Evolutionary conservation across 495 filamentous ascomycete genomes (phyloP).

Genomic region (Annulohypoxylon bovei): DNA sequence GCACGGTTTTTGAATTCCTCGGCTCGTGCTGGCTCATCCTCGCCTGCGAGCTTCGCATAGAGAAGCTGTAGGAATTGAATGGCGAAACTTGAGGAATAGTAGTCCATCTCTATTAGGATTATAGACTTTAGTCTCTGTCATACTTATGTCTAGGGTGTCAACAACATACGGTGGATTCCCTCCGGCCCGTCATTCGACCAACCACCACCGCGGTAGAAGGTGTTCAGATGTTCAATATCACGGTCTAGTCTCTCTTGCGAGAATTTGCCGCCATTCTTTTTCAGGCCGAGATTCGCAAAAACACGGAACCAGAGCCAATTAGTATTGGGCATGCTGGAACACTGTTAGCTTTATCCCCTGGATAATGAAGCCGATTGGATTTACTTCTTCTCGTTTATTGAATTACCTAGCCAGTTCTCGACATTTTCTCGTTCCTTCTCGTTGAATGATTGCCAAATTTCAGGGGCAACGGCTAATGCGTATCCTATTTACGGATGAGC

Average conservation of each 20-base stretch:
- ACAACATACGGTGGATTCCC: constrained; percentile 67
- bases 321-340: constrained; percentile 63
- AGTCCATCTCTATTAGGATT: constrained; percentile 70
- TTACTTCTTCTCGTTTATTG: constrained; percentile 76
- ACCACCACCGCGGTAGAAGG: constrained; percentile 79
- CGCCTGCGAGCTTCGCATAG: constrained; percentile 76
- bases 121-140: background rate
- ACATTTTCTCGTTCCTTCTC: constrained; percentile 68
- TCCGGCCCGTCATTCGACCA: constrained; percentile 85
- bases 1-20: constrained; percentile 75
- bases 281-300: constrained; percentile 81
- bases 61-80: constrained; percentile 81
- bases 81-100: constrained; percentile 82
- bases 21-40: constrained; percentile 72
- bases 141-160: background rate
- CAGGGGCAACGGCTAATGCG: constrained; percentile 69
- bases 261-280: constrained; percentile 73
- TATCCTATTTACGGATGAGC: constrained; percentile 52
- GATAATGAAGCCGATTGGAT: constrained; percentile 2
- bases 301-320: constrained; percentile 84
- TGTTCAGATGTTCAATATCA: constrained; percentile 80
- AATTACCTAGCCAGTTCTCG: constrained; percentile 72
- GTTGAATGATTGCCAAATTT: constrained; percentile 73
- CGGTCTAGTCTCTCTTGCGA: constrained; percentile 72
- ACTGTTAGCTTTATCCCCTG: constrained; percentile 11